Base-by-base conservation (phyloP, 805 yeast genomes). In the Lipomyces sp. region DNA sequence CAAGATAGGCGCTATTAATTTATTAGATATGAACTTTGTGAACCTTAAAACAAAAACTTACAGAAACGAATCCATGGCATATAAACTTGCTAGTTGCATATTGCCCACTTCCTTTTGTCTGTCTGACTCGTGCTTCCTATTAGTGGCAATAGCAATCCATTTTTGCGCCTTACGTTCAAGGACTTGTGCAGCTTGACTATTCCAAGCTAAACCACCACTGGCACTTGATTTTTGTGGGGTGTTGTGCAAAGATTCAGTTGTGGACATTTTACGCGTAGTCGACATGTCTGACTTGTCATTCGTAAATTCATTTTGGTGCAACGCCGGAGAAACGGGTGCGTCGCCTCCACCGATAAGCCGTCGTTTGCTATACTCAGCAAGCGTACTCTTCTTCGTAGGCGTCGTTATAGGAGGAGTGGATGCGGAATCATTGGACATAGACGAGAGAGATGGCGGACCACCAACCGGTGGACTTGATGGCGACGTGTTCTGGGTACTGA, bases 51-150 rank as follows among this genome's bases (percentile, higher is more conserved):
- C 1, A 15, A 30, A 3, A 5, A 33, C 70, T 11, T 62, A 75
- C 54, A 82, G 67, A 18, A 82, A 63, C 6, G 83, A 74, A 69
- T 82, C 85, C 63, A 81, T 69, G 10, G 76, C 75, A 4, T 75
- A 69, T 4, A 80, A 75, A 2, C 77, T 74, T 0, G 82, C 79
- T n/a, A 71, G 70, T 8, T 70, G 71, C 34, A 67, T 71, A 58
- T 77, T 67, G 6, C 77, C 71, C 2, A 69, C 67, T 11, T 69
- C 63, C 54, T 72, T 71, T 11, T 76, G 76, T 1, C 73, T 64
- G 66, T 82, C 84, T 13, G 81, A 75, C 53, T 77, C 78, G 71
- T 80, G 82, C 67, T 81, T 81, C 64, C 78, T 75, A 6, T 71
- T 69, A 6, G 80, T 74, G 0, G 83, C 82, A 15, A 73, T 66